These are phyloP conservation scores for Takashimella tepidaria DNA, from an alignment of 1,284 basidiomycete genomes.

Conservation along the genomic window DNA sequence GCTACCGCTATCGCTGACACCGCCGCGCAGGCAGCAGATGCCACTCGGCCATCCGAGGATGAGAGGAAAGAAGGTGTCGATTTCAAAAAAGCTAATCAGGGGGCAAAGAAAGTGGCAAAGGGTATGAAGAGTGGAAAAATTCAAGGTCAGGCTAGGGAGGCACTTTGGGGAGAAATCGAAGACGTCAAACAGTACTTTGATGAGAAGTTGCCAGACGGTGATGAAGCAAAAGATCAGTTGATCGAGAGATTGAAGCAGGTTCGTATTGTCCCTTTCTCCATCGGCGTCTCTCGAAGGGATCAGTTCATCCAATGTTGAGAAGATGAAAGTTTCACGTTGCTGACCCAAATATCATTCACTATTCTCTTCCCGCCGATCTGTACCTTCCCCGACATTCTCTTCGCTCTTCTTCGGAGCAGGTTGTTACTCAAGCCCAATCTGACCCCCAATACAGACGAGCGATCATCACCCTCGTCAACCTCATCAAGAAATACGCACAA, in stretches of 20 bases:
- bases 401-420: too few species aligned
- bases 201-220: constrained; percentile 46
- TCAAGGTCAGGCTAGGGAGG: constrained; percentile 37
- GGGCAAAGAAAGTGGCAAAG: constrained; percentile 35
- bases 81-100: constrained; percentile 38
- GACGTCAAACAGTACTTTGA: constrained; percentile 45
- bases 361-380: too few species aligned
- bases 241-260: constrained; percentile 48
- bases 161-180: constrained; percentile 33
- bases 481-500: constrained; percentile 50
- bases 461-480: constrained; percentile 45
- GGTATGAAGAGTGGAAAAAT: constrained; percentile 29
- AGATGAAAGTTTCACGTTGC: too few species aligned
- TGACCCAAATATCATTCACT: constrained; percentile 12
- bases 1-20: constrained; percentile 34
- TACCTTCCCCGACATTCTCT: too few species aligned
- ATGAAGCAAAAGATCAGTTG: constrained; percentile 46
- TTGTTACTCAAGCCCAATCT: constrained; percentile 37
- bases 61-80: constrained; percentile 45
- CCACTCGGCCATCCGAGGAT: constrained; percentile 35
- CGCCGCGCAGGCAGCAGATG: constrained; percentile 37
- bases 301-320: too few species aligned
- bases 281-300: too few species aligned
- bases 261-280: constrained; percentile 23
- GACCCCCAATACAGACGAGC: constrained; percentile 48